Base-by-base conservation (phyloP, 23 red algal species). In the Pyropia haitanensis region DNA sequence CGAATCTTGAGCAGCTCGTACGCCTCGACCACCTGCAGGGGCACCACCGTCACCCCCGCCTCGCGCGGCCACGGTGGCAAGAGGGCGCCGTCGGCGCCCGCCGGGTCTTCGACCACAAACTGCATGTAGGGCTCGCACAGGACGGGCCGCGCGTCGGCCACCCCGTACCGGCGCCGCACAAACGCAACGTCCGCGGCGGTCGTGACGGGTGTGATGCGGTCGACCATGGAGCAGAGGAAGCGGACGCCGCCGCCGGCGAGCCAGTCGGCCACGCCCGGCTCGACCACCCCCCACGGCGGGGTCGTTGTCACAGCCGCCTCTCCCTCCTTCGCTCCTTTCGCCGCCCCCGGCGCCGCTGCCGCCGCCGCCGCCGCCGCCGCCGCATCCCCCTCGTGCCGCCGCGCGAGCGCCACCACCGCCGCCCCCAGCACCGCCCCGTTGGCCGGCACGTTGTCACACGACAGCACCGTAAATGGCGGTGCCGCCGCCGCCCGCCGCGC, bases 171-270 rank as follows among this genome's bases (percentile, higher is more conserved):
- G 2, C 61, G 29, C 7, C 24, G 53, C 18, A 80, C 53, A 39
- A 70, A 28, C 21, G 23, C 14, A 25, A 19, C 26, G 18, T 80
- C 55, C 2, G 34, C 53, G 23, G 20, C 49, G 5, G 39, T 54
- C 48, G 76, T 80, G 14, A 30, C 63, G 13, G 76, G 76, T 0
- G 76, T 80, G 49, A 80, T 80, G 14, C 76, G 39, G 52, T 80
- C 76, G 50, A 80, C 62, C 76, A 80, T 80, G 49, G 61, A 67
- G 64, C 60, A 58, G 48, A 65, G 76, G 31, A 80, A 80, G 17
- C 26, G 49, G 27, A 80, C 76, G 55, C 21, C 55, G 31, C 59
- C 54, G 63, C 69, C 63, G 13, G 52, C 50, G 51, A 80, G 50
- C 76, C 76, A 80, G 9, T 22, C 51, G 27, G 62, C 44, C 19